phyloP scores from a whole-genome alignment of 2,329 filamentous ascomycete species.

The Colletotrichum karsti region DNA sequence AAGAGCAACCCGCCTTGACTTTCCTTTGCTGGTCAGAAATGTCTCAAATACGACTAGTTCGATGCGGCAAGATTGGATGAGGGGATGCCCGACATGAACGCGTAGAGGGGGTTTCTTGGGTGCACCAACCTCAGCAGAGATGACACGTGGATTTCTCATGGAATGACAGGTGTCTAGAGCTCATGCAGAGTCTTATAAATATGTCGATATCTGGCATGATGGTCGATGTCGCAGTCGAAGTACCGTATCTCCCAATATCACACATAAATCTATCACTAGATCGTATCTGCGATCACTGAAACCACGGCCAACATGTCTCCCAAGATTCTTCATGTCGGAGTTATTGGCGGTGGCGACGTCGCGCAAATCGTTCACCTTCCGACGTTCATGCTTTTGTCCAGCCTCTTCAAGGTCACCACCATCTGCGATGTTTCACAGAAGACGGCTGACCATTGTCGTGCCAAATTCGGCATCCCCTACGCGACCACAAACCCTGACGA shows the following conservation, averaged over 20 bases:
- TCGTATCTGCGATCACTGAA: neutral
- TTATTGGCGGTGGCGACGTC: conserved; percentile 14
- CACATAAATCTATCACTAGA: neutral
- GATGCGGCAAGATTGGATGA: neutral
- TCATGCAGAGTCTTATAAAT: neutral
- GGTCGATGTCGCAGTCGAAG: neutral
- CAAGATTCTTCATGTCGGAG: neutral
- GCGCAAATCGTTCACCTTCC: conserved; percentile 15
- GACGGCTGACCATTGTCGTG: neutral
- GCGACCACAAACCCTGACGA: conserved; percentile 42
- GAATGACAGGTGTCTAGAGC: neutral
- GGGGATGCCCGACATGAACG: neutral
- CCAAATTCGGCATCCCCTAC: conserved; percentile 39
- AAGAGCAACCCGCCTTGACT: neutral
- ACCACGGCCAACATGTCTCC: neutral
- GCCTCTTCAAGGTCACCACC: neutral
- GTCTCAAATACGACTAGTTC: neutral
- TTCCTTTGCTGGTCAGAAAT: neutral
- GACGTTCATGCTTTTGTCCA: neutral
- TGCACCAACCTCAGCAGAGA: neutral
- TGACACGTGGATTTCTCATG: neutral
- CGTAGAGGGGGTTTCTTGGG: neutral
- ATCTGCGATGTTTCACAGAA: conserved; percentile 8
- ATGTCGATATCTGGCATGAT: neutral
- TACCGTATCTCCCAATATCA: neutral